Percentiles rank a stretch among this genome's conserved stretches.
phyloP scores from a whole-genome alignment of 371 early-diverging fungal species.

The Capillidium heterosporum region DNA sequence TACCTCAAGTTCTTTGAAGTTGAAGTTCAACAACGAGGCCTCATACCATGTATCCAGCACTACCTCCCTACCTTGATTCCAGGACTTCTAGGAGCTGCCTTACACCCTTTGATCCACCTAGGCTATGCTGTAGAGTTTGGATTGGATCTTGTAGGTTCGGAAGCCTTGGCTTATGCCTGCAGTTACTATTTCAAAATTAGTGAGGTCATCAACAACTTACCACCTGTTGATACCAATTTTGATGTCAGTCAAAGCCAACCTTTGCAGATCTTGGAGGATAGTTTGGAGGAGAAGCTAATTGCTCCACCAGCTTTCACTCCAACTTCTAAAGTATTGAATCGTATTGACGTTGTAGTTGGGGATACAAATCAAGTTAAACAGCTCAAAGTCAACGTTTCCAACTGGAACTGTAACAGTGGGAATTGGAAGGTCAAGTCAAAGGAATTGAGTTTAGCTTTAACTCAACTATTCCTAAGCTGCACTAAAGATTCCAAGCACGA shows the following conservation, averaged over 20 bases:
- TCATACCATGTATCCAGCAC: not conserved
- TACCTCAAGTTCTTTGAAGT: constrained; percentile 5
- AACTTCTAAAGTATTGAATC: too few species aligned
- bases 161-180: constrained; percentile 8
- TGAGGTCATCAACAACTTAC: not conserved
- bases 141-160: not conserved
- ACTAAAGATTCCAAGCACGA: not conserved
- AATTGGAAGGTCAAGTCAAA: not conserved
- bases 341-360: not conserved
- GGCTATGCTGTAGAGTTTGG: constrained; percentile 7
- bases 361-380: not conserved
- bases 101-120: constrained; percentile 7
- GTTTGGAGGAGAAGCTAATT: not conserved
- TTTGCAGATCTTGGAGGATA: not conserved
- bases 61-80: not conserved
- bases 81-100: constrained; percentile 1
- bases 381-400: not conserved
- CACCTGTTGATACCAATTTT: too few species aligned
- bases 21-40: not conserved
- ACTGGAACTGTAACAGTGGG: not conserved
- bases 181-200: not conserved
- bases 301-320: not conserved
- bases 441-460: not conserved
- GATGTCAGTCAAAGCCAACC: too few species aligned
- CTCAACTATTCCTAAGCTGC: not conserved